A percentile compares a stretch with the other conserved stretches of the same genome.
Conservation (phyloP, 495 filamentous ascomycete species). For the Opeltia flavorubescens region DNA sequence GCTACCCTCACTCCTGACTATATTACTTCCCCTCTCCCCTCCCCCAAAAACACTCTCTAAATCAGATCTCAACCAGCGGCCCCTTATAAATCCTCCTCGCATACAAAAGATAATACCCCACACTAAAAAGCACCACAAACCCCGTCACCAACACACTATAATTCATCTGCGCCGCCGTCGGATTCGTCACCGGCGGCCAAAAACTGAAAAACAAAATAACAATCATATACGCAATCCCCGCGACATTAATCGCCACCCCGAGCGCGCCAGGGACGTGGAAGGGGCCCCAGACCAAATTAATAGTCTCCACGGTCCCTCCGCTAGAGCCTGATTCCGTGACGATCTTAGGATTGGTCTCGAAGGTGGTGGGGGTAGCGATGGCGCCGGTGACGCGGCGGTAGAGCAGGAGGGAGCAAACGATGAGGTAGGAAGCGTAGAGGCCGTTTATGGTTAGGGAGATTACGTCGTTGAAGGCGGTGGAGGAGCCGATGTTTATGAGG, state of each 20-base stretch:
- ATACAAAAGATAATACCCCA: conserved; percentile 26
- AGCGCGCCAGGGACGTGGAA: conserved; percentile 20
- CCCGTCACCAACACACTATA: conserved; percentile 30
- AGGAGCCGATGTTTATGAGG: conserved; percentile 37
- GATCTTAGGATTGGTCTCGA: not conserved
- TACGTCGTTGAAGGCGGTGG: conserved; percentile 34
- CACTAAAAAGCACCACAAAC: conserved; percentile 24
- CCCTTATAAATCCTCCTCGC: conserved; percentile 23
- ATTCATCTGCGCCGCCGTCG: conserved; percentile 30
- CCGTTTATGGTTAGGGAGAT: conserved; percentile 25
- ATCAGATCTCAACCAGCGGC: conserved; percentile 14
- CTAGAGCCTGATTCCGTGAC: not conserved
- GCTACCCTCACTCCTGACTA: too few relatives aligned
- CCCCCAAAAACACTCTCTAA: not conserved
- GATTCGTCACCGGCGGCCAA: conserved; percentile 28
- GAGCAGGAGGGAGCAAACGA: conserved; percentile 29
- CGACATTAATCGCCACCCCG: conserved; percentile 29
- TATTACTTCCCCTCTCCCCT: not conserved
- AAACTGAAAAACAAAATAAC: conserved; percentile 31
- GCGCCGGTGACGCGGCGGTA: conserved; percentile 26
- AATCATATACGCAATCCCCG: conserved; percentile 26
- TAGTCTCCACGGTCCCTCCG: conserved; percentile 16
- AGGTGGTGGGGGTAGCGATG: conserved; percentile 15
- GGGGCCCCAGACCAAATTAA: conserved; percentile 21
- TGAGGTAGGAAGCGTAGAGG: conserved; percentile 28